Base-by-base conservation (phyloP, 116 monocot genomes). In the Dioscorea cayenensis region DNA sequence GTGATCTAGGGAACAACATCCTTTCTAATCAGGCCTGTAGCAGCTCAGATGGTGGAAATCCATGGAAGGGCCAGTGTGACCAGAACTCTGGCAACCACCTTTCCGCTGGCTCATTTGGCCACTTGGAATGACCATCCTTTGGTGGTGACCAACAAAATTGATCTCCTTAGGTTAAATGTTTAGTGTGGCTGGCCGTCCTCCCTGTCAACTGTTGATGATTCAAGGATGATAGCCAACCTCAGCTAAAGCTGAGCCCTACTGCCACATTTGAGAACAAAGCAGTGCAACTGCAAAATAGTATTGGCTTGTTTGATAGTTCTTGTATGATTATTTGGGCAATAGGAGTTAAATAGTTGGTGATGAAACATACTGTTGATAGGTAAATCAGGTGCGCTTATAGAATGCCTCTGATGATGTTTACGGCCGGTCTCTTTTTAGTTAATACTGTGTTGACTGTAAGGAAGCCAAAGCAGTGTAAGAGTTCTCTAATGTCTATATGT, bases 31-130 rank as follows among this genome's bases (percentile, higher is more conserved):
- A 87, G 67, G 80, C 87, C 0, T 76, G 87, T 66, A 85, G 90
- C 72, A 83, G 87, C 75, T 90, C 90, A 64, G 94, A 90, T 59
- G 87, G 80, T 27, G 90, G 87, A 36, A 85, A 85, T 83, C 80
- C 73, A n/a, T 90, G 87, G 93, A 77, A 77, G 69, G 82, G 65
- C 28, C 85, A 84, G 7, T 95, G 82, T 65, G 89, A 92, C 73
- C 86, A 79, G 71, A 92, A 86, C 77, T 90, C 94, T 6, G 23
- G 62, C 7, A 74, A 71, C 59, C 83, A 85, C 70, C 87, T 87
- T 52, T 89, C 85, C 7, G 73, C 85, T 8, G 84, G 77, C 63
- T 84, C 96, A 19, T 96, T 82, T 35, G 84, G 82, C 66, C 86
- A 87, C 22, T 80, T 87, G 28, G 87, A 89, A 68, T 95, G 63